Evolutionary conservation across 2,329 filamentous ascomycete species (phyloP).

Genomic region (Penicillium sp.): DNA sequence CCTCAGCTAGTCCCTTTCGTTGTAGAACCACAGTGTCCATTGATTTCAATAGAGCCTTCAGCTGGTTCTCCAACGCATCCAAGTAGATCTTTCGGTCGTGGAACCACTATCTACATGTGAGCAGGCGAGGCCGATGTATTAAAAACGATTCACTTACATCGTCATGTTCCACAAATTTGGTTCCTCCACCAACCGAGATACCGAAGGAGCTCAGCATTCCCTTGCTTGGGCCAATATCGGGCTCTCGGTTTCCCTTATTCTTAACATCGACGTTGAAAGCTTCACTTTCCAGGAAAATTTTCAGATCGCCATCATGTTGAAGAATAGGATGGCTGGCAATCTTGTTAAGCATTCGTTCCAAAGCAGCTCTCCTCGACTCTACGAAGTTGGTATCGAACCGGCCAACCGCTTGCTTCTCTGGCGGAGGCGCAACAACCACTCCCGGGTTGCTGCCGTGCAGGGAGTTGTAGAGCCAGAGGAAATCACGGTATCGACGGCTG

Average conservation of each 20-base stretch:
- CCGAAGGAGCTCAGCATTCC: constrained; percentile 82
- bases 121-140: constrained; percentile 15
- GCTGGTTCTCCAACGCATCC: constrained; percentile 82
- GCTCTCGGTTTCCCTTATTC: constrained; percentile 89
- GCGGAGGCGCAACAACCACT: constrained; percentile 86
- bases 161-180: constrained; percentile 95
- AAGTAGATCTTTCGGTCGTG: constrained; percentile 92
- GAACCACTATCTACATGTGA: constrained; percentile 62
- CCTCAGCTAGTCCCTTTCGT: constrained; percentile 85
- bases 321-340: constrained; percentile 78
- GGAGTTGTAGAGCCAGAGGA: constrained; percentile 93
- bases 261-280: constrained; percentile 93
- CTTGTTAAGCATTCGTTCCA: constrained; percentile 98
- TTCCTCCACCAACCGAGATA: constrained; percentile 62
- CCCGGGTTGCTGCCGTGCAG: constrained; percentile 91
- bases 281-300: constrained; percentile 94
- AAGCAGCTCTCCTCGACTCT: constrained; percentile 76
- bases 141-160: constrained; percentile 53
- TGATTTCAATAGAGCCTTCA: constrained; percentile 81
- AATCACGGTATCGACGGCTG: constrained; percentile 87
- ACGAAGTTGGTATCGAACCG: constrained; percentile 96
- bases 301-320: constrained; percentile 86
- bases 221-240: constrained; percentile 78
- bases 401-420: constrained; percentile 94
- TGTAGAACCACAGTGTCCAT: constrained; percentile 89